Base-by-base conservation (phyloP, 257 asterid species). In the Solanum megistacrolobum region DNA sequence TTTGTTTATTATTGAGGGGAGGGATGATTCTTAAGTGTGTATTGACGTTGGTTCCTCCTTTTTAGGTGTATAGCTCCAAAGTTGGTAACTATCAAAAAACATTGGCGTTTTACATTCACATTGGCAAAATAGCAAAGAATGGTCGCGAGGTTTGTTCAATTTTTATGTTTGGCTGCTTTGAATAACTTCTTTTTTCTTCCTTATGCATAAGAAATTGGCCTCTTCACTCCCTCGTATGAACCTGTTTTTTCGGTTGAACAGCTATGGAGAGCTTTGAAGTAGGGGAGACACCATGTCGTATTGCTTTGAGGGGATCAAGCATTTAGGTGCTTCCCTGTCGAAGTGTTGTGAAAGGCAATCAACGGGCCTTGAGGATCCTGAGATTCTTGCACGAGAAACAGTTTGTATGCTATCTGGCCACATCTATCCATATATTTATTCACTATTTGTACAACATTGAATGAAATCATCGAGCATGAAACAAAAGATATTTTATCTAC, bases 311-410 rank as follows among this genome's bases (percentile, higher is more conserved):
- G 99, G 97, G 89, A 87, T 95, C 91, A 93, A 90, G 94, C 98
- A 93, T 92, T 93, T 96, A 85, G 93, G 96, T 92, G 96, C 98
- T 92, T 92, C 96, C 60, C 89, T 95, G 91, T 91, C 92, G 90
- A 94, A 90, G 91, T 97, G 99, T 88, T 97, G 97, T 94, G 98
- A 94, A 89, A 93, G 92, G 85, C 99, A 94, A 92, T 78, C 97
- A 68, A 88, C 95, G 90, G 98, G 96, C 88, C 94, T 96, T 14
- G 98, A 96, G 83, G 98, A 97, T 92, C 99, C 98, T 86, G 98
- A 95, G 90, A 93, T 96, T 88, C 98, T 97, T 85, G 98, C 99
- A 1, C 90, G 98, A 87, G 98, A 96, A 94, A 97, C 99, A 21
- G 98, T 96, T 90, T 97, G 99, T 97, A 96, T 89, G 99, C 55